These are phyloP conservation scores for Aspergillus sp. DNA, from an alignment of 2,329 filamentous ascomycete species.

Conservation along the genomic window DNA sequence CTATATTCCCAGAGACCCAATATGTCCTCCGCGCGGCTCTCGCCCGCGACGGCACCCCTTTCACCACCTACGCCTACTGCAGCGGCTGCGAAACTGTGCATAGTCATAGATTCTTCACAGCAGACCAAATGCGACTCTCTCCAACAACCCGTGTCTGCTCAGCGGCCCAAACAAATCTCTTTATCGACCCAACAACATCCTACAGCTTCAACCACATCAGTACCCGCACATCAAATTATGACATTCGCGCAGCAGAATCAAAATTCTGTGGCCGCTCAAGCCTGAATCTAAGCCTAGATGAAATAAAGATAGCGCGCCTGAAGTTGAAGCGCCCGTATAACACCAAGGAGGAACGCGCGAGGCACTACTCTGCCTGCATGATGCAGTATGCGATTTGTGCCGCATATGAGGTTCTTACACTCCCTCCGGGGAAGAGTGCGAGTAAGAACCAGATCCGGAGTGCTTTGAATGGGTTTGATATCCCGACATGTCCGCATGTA, in stretches of 20 bases:
- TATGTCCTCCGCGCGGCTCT: background rate
- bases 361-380: background rate
- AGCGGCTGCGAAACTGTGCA: background rate
- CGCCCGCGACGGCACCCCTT: constrained; percentile 1
- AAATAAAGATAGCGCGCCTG: too few species aligned
- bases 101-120: background rate
- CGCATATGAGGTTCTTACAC: background rate
- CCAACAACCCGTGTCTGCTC: background rate
- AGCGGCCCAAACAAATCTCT: background rate
- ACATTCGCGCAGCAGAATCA: too few species aligned
- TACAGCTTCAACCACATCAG: background rate
- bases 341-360: too few species aligned
- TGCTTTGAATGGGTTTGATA: background rate
- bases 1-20: background rate
- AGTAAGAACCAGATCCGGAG: background rate
- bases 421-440: background rate
- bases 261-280: too few species aligned
- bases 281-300: too few species aligned
- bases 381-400: background rate
- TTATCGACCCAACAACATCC: background rate
- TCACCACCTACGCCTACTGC: constrained; percentile 1
- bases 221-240: background rate
- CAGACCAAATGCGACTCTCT: background rate
- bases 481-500: constrained; percentile 5
- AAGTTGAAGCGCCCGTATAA: too few species aligned